Percentiles rank a stretch among this genome's conserved stretches.
These are phyloP conservation scores for Trichoderma pleuroti DNA, from an alignment of 2,329 filamentous ascomycete genomes.

Conservation along the genomic window DNA sequence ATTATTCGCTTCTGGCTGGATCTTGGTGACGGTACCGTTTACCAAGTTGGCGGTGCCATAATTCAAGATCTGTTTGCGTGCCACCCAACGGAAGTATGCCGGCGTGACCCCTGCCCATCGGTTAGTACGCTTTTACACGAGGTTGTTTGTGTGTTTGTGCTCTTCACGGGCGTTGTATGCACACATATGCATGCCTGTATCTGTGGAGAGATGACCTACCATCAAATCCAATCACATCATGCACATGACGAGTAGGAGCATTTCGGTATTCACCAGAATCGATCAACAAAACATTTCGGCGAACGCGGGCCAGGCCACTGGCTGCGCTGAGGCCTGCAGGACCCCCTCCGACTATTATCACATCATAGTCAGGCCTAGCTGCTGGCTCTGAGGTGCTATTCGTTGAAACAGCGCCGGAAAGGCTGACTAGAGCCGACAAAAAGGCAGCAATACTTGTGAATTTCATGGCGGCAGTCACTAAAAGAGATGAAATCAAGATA, in stretches of 20 bases:
- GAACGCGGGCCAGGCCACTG: conserved; percentile 57
- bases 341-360: conserved; percentile 55
- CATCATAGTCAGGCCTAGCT: conserved; percentile 43
- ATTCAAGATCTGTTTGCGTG: conserved; percentile 49
- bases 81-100: conserved; percentile 51
- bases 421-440: neutral
- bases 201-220: conserved; percentile 38
- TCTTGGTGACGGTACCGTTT: conserved; percentile 51
- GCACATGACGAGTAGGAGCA: conserved; percentile 53
- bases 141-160: neutral
- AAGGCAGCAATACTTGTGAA: neutral
- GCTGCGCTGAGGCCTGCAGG: conserved; percentile 52
- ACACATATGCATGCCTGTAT: neutral
- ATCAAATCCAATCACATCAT: conserved; percentile 59
- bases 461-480: neutral
- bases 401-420: neutral
- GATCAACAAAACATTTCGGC: conserved; percentile 52
- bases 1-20: conserved; percentile 38
- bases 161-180: neutral
- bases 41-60: conserved; percentile 49
- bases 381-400: neutral
- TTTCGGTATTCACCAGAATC: conserved; percentile 60
- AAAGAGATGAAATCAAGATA: neutral
- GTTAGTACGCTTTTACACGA: neutral
- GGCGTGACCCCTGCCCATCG: conserved; percentile 47